Conservation (phyloP, 805 yeast genomes). For the Starmerella lactis-condensi region DNA sequence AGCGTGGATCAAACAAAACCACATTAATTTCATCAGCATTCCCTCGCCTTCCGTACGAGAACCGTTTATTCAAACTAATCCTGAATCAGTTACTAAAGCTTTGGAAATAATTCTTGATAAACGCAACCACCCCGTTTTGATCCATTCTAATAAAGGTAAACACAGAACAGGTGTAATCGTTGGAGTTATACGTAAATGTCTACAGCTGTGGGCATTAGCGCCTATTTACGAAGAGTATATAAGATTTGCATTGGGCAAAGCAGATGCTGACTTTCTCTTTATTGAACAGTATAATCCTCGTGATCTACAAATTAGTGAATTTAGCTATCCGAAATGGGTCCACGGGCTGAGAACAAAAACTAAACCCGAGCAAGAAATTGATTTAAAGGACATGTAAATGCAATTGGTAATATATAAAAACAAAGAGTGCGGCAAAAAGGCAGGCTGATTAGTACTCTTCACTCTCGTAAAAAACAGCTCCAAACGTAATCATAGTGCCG, state of each 20-base stretch:
- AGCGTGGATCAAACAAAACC: slow-evolving; percentile 42
- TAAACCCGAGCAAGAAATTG: too few relatives aligned
- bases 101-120: slow-evolving; percentile 21
- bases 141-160: slow-evolving; percentile 94
- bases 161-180: slow-evolving; percentile 86
- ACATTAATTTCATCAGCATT: slow-evolving; percentile 39
- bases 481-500: slow-evolving; percentile 65
- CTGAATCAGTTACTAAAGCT: slow-evolving; percentile 33
- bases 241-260: slow-evolving; percentile 82
- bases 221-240: slow-evolving; percentile 89
- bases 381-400: too few relatives aligned
- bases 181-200: slow-evolving; percentile 68
- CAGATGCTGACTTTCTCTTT: slow-evolving; percentile 64
- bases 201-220: slow-evolving; percentile 86
- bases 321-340: slow-evolving; percentile 47
- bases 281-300: slow-evolving; percentile 64
- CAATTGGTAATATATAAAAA: background rate
- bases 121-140: slow-evolving; percentile 66
- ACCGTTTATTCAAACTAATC: slow-evolving; percentile 44
- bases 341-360: too few relatives aligned
- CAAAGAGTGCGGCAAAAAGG: background rate
- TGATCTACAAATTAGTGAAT: slow-evolving; percentile 30
- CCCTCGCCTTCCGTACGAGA: slow-evolving; percentile 58
- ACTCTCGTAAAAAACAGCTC: slow-evolving; percentile 50
- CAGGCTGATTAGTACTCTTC: slow-evolving; percentile 23